Base-by-base conservation (phyloP, 2,329 filamentous ascomycete species). In the Cercospora canescens region DNA sequence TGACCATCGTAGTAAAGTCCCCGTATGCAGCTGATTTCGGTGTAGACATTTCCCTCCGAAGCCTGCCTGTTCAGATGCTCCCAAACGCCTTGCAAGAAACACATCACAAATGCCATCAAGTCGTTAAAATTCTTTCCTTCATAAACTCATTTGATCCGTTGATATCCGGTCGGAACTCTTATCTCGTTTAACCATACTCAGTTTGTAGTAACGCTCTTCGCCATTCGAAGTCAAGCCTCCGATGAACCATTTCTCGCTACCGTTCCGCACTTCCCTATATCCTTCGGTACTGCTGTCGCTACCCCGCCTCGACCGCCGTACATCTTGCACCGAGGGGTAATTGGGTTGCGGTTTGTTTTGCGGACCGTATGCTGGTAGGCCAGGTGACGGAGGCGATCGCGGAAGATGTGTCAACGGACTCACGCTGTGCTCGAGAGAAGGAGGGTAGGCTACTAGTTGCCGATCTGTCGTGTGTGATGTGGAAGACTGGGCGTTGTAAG, bases 191-290 rank as follows among this genome's bases (percentile, higher is more conserved):
- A 94, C 88, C 70, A 94, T 91, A 50, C 90, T 91, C 52, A 94
- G 81, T 80, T 92, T 92, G 78, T 93, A 94, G 80, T 92, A 93
- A 74, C 87, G 87, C 76, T 94, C 91, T 74, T 94, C 91, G n/a
- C 91, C 91, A 1, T 81, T 85, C 1, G 91, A 90, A 30, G 91
- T 93, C 74, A 90, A 82, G 6, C 91, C 91, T 24, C 91, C 91
- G 62, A 94, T 91, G 74, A 93, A 94, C 89, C 91, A 92, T 79
- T 91, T 93, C 70, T 94, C 91, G 1, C 87, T 86, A 66, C 92
- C 90, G 1, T 86, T 85, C 3, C 89, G 89, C 37, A 88, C 89
- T 67, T 93, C 91, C 60, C 90, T 83, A 77, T 93, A 93, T 1
- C 91, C 91, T 72, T 93, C 91, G 61, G 85, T 89, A 69, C 87